Base-by-base conservation (phyloP, 2,329 filamentous ascomycete genomes). In the Aspergillus caelatus region DNA sequence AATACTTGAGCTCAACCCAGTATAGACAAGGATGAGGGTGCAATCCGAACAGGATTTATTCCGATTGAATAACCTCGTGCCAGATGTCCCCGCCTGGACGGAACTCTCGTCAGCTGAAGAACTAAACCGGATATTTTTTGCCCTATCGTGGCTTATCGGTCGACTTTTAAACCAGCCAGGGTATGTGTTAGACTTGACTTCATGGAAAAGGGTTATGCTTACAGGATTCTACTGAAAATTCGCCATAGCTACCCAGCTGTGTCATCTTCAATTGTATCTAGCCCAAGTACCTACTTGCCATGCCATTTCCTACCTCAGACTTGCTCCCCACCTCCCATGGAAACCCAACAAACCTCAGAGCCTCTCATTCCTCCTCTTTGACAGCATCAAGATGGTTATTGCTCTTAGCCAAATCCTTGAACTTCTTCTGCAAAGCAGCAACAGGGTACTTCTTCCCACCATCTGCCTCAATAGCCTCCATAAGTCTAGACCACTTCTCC, bases 401-500 rank as follows among this genome's bases (percentile, higher is more conserved):
- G 56, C 68, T 72, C 63, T 74, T 70, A 67, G 71, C 74, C 43
- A 80, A 57, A 66, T 80, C 77, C 72, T 79, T 80, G 66, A 76
- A 79, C 67, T 78, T 77, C 65, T 79, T 76, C 70, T 77, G 73
- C 28, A 81, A 62, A 9, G 73, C 70, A 21, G 72, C 65, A 10
- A 68, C 61, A 41, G 77, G 68, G 60, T 80, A 81, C 30, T 69
- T 70, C 16, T 66, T 67, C 1, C 77, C 77, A 4, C 74, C 72
- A 28, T 69, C 69, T 9, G 67, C 64, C 26, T 69, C 69, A 59
- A 81, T 70, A 9, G 68, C 63, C 14, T 75, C 69, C 0, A 77
- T 70, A 41, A 82, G 77, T 41, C 73, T 65, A 10, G 66, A 62
- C 80, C 79, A 82, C 62, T 80, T 81, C 45, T 77, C 73, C 28